Conservation (phyloP, 2,329 filamentous ascomycete genomes). For the Sporothrix variecibatus region DNA sequence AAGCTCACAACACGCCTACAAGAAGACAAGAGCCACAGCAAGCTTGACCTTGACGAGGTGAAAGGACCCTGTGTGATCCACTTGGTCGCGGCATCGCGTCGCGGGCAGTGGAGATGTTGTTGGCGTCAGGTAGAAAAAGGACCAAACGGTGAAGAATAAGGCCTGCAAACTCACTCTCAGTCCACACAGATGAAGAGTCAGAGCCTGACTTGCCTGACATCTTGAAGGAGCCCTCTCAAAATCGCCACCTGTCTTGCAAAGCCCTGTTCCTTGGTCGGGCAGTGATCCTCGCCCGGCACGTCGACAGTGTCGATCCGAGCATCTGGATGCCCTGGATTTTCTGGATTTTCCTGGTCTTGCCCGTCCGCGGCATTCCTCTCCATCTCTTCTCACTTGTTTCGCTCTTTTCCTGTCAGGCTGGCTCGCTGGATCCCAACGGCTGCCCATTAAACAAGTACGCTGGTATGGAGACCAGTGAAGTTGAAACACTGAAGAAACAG, state of each 20-base stretch:
- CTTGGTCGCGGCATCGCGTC: constrained; percentile 13
- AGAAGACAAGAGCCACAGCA: neutral
- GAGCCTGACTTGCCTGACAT: neutral
- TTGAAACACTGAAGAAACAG: constrained; percentile 27
- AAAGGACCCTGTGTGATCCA: constrained; percentile 11
- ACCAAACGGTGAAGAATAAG: constrained; percentile 8
- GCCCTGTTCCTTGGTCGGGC: constrained; percentile 11
- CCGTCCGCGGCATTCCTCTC: neutral
- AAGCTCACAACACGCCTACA: neutral
- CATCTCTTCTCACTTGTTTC: neutral
- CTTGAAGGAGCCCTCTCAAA: neutral
- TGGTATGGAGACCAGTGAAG: constrained; percentile 21
- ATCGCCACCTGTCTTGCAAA: neutral
- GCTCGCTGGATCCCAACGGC: neutral
- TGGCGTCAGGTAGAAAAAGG: constrained; percentile 10
- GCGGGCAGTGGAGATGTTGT: neutral
- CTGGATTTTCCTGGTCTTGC: neutral
- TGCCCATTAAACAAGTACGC: neutral
- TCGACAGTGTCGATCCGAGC: constrained; percentile 3
- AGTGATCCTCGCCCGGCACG: neutral
- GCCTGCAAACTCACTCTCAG: neutral
- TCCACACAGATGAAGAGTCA: no score
- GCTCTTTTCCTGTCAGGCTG: neutral
- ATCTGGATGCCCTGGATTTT: neutral
- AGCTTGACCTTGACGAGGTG: neutral